Percentiles rank a stretch among this genome's conserved stretches.
These are phyloP conservation scores for Naganishia onofrii DNA, from an alignment of 768 basidiomycete genomes.

Conservation along the genomic window DNA sequence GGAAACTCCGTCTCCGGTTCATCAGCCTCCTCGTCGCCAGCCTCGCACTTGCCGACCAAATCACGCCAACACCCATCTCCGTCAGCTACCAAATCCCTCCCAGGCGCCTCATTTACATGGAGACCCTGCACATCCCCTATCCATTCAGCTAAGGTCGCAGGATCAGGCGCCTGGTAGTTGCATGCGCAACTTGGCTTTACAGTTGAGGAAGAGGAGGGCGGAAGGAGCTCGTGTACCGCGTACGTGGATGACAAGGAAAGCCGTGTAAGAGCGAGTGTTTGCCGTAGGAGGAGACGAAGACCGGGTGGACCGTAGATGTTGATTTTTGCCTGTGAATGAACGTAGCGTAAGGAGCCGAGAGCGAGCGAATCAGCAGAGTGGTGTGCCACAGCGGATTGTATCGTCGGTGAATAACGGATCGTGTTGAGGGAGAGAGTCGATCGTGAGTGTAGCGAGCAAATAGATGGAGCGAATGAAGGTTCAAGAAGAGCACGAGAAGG, in stretches of 20 bases:
- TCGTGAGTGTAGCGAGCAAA: too few species aligned
- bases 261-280: conserved; percentile 37
- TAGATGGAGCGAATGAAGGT: too few species aligned
- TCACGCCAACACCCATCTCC: conserved; percentile 45
- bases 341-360: too few species aligned
- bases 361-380: background rate
- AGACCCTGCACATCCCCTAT: conserved; percentile 30
- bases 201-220: background rate
- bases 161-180: background rate
- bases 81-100: conserved; percentile 40
- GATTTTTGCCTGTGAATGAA: conserved; percentile 30
- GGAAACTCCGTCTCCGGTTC: conserved; percentile 20
- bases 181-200: background rate
- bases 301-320: conserved; percentile 49
- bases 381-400: too few species aligned
- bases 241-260: conserved; percentile 41
- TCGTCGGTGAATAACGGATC: too few species aligned
- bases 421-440: too few species aligned
- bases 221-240: conserved; percentile 48
- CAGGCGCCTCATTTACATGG: conserved; percentile 46
- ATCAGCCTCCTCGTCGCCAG: background rate
- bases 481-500: too few species aligned
- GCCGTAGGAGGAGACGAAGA: conserved; percentile 42
- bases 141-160: too few species aligned
- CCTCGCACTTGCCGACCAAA: conserved; percentile 34